Evolutionary conservation across 495 filamentous ascomycete species (phyloP).

Genomic region (Trichoderma reesei): DNA sequence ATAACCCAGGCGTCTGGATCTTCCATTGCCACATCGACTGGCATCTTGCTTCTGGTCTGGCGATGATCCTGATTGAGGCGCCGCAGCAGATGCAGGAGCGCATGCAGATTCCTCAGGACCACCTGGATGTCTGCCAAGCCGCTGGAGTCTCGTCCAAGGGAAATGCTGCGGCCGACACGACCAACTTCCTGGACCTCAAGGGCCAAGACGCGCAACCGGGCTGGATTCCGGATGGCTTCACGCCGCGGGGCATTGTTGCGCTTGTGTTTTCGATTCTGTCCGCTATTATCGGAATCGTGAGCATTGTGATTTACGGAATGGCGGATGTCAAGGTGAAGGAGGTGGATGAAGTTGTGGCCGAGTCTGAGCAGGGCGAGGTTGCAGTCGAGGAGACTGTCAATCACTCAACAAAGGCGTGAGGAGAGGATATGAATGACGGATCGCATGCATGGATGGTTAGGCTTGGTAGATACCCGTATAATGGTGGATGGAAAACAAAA

Average conservation of each 20-base stretch:
- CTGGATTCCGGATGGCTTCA: slow-evolving; percentile 40
- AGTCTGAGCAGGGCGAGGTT: neutral
- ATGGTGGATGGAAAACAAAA: neutral
- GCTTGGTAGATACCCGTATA: neutral
- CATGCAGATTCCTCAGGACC: slow-evolving; percentile 44
- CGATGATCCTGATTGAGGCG: slow-evolving; percentile 53
- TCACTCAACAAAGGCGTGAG: neutral
- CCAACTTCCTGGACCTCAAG: slow-evolving; percentile 45
- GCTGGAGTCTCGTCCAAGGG: slow-evolving; percentile 36
- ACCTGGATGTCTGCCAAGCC: slow-evolving; percentile 40
- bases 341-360: neutral
- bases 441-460: slow-evolving; percentile 8
- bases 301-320: slow-evolving; percentile 59
- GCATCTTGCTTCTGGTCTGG: slow-evolving; percentile 41
- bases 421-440: slow-evolving; percentile 10
- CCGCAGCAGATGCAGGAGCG: slow-evolving; percentile 47
- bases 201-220: slow-evolving; percentile 22
- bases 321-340: slow-evolving; percentile 14
- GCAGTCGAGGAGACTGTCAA: neutral
- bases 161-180: slow-evolving; percentile 57
- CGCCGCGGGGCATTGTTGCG: slow-evolving; percentile 58
- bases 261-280: slow-evolving; percentile 59
- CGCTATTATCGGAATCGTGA: slow-evolving; percentile 57
- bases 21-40: slow-evolving; percentile 48
- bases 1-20: slow-evolving; percentile 44